These are phyloP conservation scores for Exidia glandulosa DNA, from an alignment of 768 basidiomycete genomes.

Conservation along the genomic window DNA sequence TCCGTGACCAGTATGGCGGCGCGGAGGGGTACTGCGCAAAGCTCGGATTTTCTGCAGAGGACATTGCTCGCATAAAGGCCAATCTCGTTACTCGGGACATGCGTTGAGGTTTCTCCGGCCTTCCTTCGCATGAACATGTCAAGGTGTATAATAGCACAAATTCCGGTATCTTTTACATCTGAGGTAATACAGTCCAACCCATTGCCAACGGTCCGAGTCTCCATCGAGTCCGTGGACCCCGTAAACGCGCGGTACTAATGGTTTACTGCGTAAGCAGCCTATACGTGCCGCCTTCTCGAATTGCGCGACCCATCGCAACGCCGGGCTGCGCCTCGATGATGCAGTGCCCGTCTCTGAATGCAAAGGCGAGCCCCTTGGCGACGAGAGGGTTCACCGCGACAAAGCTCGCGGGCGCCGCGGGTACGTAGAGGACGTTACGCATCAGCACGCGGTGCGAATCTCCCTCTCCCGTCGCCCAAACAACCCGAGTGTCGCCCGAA, in stretches of 20 bases:
- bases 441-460: neutral
- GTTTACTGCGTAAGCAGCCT: neutral
- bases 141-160: too few species aligned
- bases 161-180: too few species aligned
- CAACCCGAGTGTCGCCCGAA: neutral
- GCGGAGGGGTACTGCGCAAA: slow-evolving; percentile 40
- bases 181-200: too few species aligned
- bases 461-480: neutral
- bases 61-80: neutral
- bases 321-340: neutral
- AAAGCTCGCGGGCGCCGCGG: neutral
- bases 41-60: neutral
- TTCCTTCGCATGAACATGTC: too few species aligned
- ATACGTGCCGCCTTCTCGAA: neutral
- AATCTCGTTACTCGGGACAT: too few species aligned
- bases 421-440: neutral
- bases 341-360: neutral
- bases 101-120: too few species aligned
- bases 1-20: slow-evolving; percentile 57
- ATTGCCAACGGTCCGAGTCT: too few species aligned
- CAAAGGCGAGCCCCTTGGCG: neutral
- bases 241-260: neutral
- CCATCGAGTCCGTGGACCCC: too few species aligned
- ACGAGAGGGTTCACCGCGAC: neutral
- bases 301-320: neutral